A percentile compares a stretch with the other conserved stretches of the same genome.
Evolutionary conservation across 768 basidiomycete genomes (phyloP).

Genomic region (Sistotremastrum suecicum): DNA sequence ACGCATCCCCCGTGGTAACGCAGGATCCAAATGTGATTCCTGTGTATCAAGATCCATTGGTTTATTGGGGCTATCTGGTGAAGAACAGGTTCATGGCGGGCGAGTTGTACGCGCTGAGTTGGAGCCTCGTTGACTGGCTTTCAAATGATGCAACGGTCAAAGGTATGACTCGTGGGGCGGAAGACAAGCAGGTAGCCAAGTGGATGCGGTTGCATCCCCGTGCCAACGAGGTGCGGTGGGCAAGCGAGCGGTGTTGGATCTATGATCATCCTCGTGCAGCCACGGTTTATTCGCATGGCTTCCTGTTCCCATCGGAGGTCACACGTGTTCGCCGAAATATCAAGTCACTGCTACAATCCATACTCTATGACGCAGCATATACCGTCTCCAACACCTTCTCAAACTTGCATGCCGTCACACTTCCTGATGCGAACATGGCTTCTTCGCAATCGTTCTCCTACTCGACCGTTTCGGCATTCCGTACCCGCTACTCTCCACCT

Average conservation of each 20-base stretch:
- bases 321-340: conserved; percentile 49
- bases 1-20: no score
- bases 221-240: conserved; percentile 71
- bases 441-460: conserved; percentile 39
- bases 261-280: conserved; percentile 94
- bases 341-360: conserved; percentile 32
- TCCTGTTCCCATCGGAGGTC: conserved; percentile 83
- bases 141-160: conserved; percentile 61
- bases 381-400: not conserved
- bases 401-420: not conserved
- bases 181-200: conserved; percentile 86
- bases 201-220: conserved; percentile 87
- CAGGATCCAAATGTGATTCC: not conserved
- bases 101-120: conserved; percentile 82
- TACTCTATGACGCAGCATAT: conserved; percentile 12
- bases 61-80: conserved; percentile 85
- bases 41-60: conserved; percentile 42
- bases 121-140: conserved; percentile 78
- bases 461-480: conserved; percentile 82
- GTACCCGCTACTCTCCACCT: conserved; percentile 59
- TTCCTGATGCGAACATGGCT: conserved; percentile 6
- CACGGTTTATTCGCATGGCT: conserved; percentile 94
- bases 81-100: conserved; percentile 93
- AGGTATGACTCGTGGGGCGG: conserved; percentile 59
- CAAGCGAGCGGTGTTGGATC: conserved; percentile 89